Conservation (phyloP, 768 basidiomycete genomes). For the Dentipellis fragilis region DNA sequence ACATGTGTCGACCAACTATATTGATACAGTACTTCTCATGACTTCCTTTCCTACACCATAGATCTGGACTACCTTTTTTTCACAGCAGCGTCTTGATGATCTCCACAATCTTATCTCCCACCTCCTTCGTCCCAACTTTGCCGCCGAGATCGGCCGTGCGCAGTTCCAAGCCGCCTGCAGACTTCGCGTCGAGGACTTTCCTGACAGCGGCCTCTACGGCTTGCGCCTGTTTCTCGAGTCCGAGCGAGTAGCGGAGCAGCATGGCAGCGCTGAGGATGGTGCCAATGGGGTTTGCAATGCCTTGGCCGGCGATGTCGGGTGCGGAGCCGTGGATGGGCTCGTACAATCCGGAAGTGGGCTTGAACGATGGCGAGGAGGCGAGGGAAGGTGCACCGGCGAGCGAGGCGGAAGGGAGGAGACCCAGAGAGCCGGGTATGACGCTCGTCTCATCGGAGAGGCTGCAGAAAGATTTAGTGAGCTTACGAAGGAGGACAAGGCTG, state of each 20-base stretch:
- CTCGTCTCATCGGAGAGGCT: constrained; percentile 95
- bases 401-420: constrained; percentile 92
- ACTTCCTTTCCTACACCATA: neutral
- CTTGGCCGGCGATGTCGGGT: constrained; percentile 90
- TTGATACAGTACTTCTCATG: neutral
- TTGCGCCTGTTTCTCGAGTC: constrained; percentile 73
- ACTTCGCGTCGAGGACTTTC: constrained; percentile 69
- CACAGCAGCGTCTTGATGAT: constrained; percentile 50
- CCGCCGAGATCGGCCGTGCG: constrained; percentile 89
- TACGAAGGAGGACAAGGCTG: neutral
- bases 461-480: constrained; percentile 6
- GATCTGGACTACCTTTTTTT: neutral
- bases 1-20: neutral
- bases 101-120: constrained; percentile 80
- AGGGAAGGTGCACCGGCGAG: constrained; percentile 79
- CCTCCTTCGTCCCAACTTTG: constrained; percentile 56
- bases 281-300: constrained; percentile 90
- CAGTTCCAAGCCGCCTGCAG: constrained; percentile 62
- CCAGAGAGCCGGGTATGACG: constrained; percentile 95
- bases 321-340: constrained; percentile 97
- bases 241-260: constrained; percentile 91
- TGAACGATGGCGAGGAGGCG: constrained; percentile 44
- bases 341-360: constrained; percentile 81
- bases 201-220: constrained; percentile 87
- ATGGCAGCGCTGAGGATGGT: constrained; percentile 92